Conservation (phyloP, 2,329 filamentous ascomycete genomes). For the Ceratocystis colombiana region DNA sequence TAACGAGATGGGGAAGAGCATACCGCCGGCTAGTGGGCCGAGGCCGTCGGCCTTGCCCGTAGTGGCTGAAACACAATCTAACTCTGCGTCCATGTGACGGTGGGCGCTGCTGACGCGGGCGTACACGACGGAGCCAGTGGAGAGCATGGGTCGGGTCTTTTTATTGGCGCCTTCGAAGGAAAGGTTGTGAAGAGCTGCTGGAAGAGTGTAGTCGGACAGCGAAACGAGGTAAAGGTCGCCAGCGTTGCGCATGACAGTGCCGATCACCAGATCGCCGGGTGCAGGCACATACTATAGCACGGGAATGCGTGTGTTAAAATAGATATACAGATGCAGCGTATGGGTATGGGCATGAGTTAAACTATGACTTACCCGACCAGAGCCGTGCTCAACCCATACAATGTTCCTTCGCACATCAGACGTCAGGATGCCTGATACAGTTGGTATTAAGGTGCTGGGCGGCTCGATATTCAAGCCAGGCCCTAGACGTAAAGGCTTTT, state of each 20-base stretch:
- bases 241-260: slow-evolving; percentile 65
- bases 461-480: slow-evolving; percentile 75
- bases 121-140: slow-evolving; percentile 70
- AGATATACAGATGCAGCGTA: not conserved
- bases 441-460: slow-evolving; percentile 60
- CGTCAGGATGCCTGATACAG: slow-evolving; percentile 56
- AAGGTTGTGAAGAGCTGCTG: slow-evolving; percentile 69
- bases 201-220: slow-evolving; percentile 54
- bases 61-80: slow-evolving; percentile 76
- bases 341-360: not conserved
- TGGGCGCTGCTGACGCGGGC: slow-evolving; percentile 70
- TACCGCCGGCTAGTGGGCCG: slow-evolving; percentile 72
- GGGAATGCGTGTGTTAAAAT: slow-evolving; percentile 21
- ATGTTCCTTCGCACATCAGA: slow-evolving; percentile 64
- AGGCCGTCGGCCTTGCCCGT: slow-evolving; percentile 85
- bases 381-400: slow-evolving; percentile 63
- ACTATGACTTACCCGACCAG: slow-evolving; percentile 49
- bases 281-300: slow-evolving; percentile 60
- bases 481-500: slow-evolving; percentile 66
- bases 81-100: slow-evolving; percentile 75
- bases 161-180: slow-evolving; percentile 89
- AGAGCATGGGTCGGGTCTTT: slow-evolving; percentile 76
- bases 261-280: slow-evolving; percentile 78
- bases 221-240: slow-evolving; percentile 71
- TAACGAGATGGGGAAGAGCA: slow-evolving; percentile 71